Conservation (phyloP, 2,329 filamentous ascomycete species). For the Aspergillus luchuensis region DNA sequence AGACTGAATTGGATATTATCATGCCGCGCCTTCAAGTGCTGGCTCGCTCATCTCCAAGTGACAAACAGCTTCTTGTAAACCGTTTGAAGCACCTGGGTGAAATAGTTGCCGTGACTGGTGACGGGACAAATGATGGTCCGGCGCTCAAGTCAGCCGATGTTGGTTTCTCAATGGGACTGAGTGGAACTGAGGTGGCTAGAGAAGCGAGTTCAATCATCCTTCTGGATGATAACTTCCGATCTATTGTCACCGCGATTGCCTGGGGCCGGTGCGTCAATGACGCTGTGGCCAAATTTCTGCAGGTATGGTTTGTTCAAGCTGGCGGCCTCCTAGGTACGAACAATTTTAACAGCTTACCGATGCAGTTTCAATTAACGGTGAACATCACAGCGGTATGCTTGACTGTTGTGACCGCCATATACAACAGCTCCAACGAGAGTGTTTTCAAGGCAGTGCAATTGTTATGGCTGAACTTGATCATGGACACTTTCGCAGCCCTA, state of each 20-base stretch:
- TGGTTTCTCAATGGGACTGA: constrained; percentile 66
- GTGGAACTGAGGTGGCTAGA: constrained; percentile 65
- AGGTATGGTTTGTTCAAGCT: constrained; percentile 28
- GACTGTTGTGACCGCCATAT: constrained; percentile 81
- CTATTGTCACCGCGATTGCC: constrained; percentile 64
- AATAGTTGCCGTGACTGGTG: constrained; percentile 62
- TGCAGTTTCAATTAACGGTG: constrained; percentile 63
- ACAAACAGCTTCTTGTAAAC: constrained; percentile 63
- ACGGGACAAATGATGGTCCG: constrained; percentile 65
- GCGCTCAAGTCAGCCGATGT: constrained; percentile 65
- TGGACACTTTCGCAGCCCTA: constrained; percentile 91
- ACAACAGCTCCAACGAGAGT: constrained; percentile 60
- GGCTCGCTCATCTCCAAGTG: constrained; percentile 64
- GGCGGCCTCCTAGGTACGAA: no score
- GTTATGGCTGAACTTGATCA: constrained; percentile 91
- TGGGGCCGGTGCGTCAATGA: constrained; percentile 69
- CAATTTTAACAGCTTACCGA: not conserved
- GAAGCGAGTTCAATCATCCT: constrained; percentile 66
- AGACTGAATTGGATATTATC: constrained; percentile 57
- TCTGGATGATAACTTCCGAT: constrained; percentile 64
- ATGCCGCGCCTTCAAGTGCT: constrained; percentile 62
- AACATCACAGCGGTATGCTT: constrained; percentile 85
- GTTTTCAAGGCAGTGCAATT: constrained; percentile 85
- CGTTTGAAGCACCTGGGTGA: constrained; percentile 60
- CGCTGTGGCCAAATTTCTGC: constrained; percentile 65